phyloP scores from a whole-genome alignment of 306 rosid species.

The Glycine soja region DNA sequence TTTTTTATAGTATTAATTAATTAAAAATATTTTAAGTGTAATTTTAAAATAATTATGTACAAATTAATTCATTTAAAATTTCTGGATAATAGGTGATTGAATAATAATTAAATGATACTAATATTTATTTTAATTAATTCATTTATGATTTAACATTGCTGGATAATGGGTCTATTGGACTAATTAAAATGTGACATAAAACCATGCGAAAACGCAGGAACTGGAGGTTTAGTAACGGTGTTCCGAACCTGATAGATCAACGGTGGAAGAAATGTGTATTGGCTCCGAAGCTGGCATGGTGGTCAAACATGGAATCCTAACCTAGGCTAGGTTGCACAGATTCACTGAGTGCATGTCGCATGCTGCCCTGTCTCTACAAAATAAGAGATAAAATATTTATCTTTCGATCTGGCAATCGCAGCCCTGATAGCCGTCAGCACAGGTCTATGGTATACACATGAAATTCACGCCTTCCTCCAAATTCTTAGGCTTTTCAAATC shows the following conservation, averaged over 20 bases:
- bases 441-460: slow-evolving; percentile 44
- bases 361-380: neutral
- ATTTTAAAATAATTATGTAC: too few relatives aligned
- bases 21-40: too few relatives aligned
- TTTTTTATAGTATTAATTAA: too few relatives aligned
- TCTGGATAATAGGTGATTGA: too few relatives aligned
- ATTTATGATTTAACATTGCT: too few relatives aligned
- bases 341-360: neutral
- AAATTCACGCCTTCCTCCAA: slow-evolving; percentile 48
- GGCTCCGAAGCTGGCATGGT: neutral
- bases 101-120: too few relatives aligned
- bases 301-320: neutral
- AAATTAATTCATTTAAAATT: too few relatives aligned
- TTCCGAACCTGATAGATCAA: neutral
- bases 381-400: neutral
- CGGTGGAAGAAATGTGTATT: neutral
- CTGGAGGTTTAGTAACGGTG: too few relatives aligned
- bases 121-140: too few relatives aligned
- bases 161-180: too few relatives aligned
- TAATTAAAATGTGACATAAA: too few relatives aligned
- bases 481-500: slow-evolving; percentile 43
- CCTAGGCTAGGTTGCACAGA: neutral
- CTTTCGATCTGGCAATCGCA: neutral
- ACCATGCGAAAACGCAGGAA: too few relatives aligned
- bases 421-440: neutral